phyloP scores from a whole-genome alignment of 2,329 filamentous ascomycete species.

The Claviceps pusilla region DNA sequence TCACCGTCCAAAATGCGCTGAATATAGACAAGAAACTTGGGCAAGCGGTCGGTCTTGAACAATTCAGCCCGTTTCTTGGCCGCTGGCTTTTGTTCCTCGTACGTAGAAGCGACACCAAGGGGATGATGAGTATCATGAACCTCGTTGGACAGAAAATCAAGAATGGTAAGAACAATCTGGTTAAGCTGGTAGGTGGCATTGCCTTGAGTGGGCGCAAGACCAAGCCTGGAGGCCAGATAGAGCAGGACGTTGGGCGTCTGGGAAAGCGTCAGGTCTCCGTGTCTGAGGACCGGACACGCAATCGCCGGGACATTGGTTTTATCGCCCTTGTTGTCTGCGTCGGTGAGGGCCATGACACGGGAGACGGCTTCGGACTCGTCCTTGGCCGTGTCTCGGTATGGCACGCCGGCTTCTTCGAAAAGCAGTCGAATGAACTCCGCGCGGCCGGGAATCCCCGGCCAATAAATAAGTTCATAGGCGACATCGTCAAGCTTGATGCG shows the following conservation, averaged over 20 bases:
- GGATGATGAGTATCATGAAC: slow-evolving; percentile 66
- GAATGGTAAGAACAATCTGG: slow-evolving; percentile 48
- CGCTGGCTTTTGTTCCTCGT: slow-evolving; percentile 63
- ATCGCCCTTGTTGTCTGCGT: slow-evolving; percentile 30
- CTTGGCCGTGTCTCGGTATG: slow-evolving; percentile 43
- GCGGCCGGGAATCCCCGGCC: slow-evolving; percentile 55
- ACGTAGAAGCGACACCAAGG: slow-evolving; percentile 42
- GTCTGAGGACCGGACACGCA: slow-evolving; percentile 51
- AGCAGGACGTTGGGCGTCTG: slow-evolving; percentile 61
- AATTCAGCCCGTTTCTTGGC: slow-evolving; percentile 40
- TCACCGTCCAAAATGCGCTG: slow-evolving; percentile 47
- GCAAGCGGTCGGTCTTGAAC: slow-evolving; percentile 47
- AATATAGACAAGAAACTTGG: slow-evolving; percentile 59
- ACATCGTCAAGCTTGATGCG: slow-evolving; percentile 25
- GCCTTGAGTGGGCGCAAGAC: slow-evolving; percentile 31
- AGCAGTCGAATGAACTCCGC: slow-evolving; percentile 59
- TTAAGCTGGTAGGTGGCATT: slow-evolving; percentile 43
- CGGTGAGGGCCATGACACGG: slow-evolving; percentile 33
- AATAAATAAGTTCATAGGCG: slow-evolving; percentile 55
- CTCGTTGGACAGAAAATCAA: slow-evolving; percentile 58
- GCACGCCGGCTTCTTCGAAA: slow-evolving; percentile 51
- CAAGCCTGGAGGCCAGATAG: slow-evolving; percentile 49
- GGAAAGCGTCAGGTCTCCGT: slow-evolving; percentile 45
- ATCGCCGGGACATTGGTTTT: slow-evolving; percentile 47
- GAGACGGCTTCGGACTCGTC: slow-evolving; percentile 32